Conservation (phyloP, 148 eudicot genomes). For the Arbutus unedo region DNA sequence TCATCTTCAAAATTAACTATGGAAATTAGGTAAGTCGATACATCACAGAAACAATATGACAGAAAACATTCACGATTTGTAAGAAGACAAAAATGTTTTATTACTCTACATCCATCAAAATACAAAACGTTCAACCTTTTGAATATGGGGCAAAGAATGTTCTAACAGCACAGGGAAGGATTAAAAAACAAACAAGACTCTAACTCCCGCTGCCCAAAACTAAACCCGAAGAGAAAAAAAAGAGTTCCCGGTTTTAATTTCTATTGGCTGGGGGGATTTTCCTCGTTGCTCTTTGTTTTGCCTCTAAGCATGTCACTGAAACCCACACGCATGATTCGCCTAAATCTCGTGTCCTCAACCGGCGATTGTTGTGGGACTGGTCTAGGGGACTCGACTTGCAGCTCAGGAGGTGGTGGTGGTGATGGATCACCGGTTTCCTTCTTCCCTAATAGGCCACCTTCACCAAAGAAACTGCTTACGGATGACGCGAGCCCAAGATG, state of each 20-base stretch:
- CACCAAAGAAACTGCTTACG: conserved; percentile 70
- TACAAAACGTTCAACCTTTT: neutral
- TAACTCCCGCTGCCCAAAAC: neutral
- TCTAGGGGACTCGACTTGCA: conserved; percentile 36
- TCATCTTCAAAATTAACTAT: too few relatives aligned
- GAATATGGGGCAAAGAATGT: neutral
- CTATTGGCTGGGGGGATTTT: conserved; percentile 35
- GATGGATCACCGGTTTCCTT: conserved; percentile 51
- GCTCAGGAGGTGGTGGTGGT: conserved; percentile 17
- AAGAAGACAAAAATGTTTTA: neutral
- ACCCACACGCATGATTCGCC: conserved; percentile 87
- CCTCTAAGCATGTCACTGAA: conserved; percentile 83
- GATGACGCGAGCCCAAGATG: conserved; percentile 86
- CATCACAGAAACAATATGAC: too few relatives aligned
- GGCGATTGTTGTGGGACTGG: conserved; percentile 36
- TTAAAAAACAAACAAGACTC: neutral
- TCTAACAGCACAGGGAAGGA: neutral
- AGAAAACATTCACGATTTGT: too few relatives aligned
- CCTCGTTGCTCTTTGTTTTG: conserved; percentile 51
- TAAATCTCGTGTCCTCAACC: conserved; percentile 78
- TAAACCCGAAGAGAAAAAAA: neutral
- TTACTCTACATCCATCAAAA: neutral
- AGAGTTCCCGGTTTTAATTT: neutral
- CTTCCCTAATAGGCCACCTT: conserved; percentile 78
- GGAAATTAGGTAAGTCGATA: too few relatives aligned